These are phyloP conservation scores for Pseudogymnoascus sp. DNA, from an alignment of 2,329 filamentous ascomycete species.

Conservation along the genomic window DNA sequence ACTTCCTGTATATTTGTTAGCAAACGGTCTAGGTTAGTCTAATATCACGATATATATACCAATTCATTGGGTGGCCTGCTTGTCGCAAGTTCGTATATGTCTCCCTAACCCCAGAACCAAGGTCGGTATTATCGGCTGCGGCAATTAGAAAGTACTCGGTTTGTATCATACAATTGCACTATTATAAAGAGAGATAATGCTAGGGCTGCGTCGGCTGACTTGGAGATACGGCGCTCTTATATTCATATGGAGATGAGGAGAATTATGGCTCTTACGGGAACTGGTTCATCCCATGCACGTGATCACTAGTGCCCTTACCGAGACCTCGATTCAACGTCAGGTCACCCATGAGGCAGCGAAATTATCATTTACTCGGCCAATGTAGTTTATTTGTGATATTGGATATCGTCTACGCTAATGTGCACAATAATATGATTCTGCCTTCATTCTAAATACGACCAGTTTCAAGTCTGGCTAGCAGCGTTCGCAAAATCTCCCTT, in stretches of 20 bases:
- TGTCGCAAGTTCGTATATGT: neutral
- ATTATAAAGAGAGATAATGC: slow-evolving; percentile 9
- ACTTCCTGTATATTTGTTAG: neutral
- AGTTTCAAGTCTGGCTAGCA: slow-evolving; percentile 7
- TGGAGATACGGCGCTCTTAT: neutral
- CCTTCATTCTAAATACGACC: neutral
- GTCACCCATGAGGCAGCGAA: neutral
- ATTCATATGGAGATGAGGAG: slow-evolving; percentile 9
- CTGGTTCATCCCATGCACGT: neutral
- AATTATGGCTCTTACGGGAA: slow-evolving; percentile 9
- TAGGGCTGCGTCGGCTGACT: slow-evolving; percentile 7
- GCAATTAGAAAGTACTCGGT: neutral
- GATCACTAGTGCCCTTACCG: slow-evolving; percentile 5
- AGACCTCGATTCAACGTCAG: slow-evolving; percentile 6
- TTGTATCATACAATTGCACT: slow-evolving; percentile 6
- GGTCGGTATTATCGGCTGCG: slow-evolving; percentile 4
- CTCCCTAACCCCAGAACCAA: neutral
- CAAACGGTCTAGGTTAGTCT: slow-evolving; percentile 9
- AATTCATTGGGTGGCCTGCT: slow-evolving; percentile 6
- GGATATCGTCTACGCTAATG: slow-evolving; percentile 11
- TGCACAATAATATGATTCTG: slow-evolving; percentile 7
- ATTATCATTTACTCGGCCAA: neutral
- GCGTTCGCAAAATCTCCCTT: slow-evolving; percentile 50
- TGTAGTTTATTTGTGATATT: slow-evolving; percentile 5
- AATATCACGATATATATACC: slow-evolving; percentile 8